Base-by-base conservation (phyloP, 768 basidiomycete genomes). In the Lactarius tabidus region DNA sequence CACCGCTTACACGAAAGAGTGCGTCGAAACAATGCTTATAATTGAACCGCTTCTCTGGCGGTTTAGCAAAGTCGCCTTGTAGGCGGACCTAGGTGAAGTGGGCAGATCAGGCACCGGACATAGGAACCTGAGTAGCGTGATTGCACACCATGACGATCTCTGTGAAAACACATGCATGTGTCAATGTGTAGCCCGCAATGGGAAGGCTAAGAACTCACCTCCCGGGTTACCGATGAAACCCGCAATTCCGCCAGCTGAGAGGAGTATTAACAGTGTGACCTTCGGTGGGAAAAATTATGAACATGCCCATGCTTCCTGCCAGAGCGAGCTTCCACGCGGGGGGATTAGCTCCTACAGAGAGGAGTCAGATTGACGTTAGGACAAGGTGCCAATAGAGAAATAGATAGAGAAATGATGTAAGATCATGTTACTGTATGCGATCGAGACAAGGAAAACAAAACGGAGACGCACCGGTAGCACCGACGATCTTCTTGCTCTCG, bases 1-100 rank as follows among this genome's bases (percentile, higher is more conserved):
- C 5, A 82, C 54, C 26, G 52, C 89, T 76, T 74, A 93, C 91
- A 60, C 92, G 79, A 78, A 86, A 91, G 17, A 96, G 78, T 0
- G 93, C 94, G 77, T 95, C 93, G 60, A 95, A 85, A 69, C 88
- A 90, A 74, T 95, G 83, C 78, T 91, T 91, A 75, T 96, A 96
- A 71, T 92, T 91, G 79, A 94, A 89, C 52, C 91, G 82, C 75
- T 92, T 91, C 77, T 92, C 91, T 10, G 88, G 86, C 1, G 91
- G 84, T 74, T 95, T 95, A 7, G 91, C 93, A 70, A 91, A 88
- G 76, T 96, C 94, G 41, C 89, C 93, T 76, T 95, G 94, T 66
- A 96, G 81, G 60, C 94, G 88, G 51, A 95, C 82, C 81, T 83
- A 65, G 70, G 70, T 62, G 65, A 70, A 67, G 63, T 5, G 58